Percentiles rank a stretch among this genome's conserved stretches.
phyloP scores from a whole-genome alignment of 495 filamentous ascomycete species.

The Cairneyella variabilis region DNA sequence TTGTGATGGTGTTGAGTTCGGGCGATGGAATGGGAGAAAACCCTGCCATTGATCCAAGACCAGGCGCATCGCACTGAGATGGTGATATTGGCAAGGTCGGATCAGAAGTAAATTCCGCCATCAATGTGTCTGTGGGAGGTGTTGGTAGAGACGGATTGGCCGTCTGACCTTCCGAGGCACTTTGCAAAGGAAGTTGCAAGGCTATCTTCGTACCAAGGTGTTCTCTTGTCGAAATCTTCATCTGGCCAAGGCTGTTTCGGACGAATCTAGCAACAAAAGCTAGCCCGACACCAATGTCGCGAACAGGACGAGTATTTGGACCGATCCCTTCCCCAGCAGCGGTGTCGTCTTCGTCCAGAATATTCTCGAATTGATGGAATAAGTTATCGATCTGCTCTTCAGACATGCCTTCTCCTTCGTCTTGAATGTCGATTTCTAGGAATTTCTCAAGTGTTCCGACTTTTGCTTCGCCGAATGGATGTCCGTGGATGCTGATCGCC shows the following conservation, averaged over 20 bases:
- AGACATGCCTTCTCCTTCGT: not conserved
- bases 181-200: not conserved
- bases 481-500: not conserved
- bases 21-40: not conserved
- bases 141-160: not conserved
- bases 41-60: too few relatives aligned
- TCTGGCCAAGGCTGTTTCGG: not conserved
- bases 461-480: not conserved
- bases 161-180: too few relatives aligned
- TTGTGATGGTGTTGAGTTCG: not conserved
- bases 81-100: not conserved
- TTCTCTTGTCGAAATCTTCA: not conserved
- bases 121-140: not conserved
- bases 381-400: not conserved
- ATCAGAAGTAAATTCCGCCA: not conserved
- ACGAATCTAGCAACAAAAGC: not conserved
- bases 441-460: not conserved
- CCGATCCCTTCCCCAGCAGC: not conserved
- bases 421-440: not conserved
- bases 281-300: not conserved
- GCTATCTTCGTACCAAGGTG: not conserved
- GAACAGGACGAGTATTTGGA: not conserved
- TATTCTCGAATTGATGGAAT: not conserved
- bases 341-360: not conserved
- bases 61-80: not conserved